Conservation (phyloP, 495 filamentous ascomycete species). For the Penicillium chermesinum region DNA sequence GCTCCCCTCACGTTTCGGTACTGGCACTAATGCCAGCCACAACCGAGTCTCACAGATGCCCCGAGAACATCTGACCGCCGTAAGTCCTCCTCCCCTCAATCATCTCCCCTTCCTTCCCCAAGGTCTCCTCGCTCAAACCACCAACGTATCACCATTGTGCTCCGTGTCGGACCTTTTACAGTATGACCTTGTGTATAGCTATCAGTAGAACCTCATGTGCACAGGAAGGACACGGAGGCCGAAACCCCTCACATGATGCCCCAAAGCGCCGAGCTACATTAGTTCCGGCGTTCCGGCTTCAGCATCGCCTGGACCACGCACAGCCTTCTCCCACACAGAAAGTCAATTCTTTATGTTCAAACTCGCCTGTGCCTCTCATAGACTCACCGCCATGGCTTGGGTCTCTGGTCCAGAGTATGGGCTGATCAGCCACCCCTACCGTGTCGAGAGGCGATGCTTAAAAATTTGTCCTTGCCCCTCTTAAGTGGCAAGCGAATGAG, state of each 20-base stretch:
- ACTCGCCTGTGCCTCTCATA: neutral
- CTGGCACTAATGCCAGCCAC: neutral
- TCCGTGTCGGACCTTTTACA: slow-evolving; percentile 9
- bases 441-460: neutral
- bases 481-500: slow-evolving; percentile 1
- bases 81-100: neutral
- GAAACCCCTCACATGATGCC: slow-evolving; percentile 12
- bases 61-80: neutral
- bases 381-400: neutral
- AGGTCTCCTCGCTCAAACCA: neutral
- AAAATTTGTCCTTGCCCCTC: neutral
- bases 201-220: slow-evolving; percentile 8
- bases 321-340: neutral
- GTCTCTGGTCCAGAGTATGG: neutral
- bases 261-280: neutral
- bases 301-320: neutral
- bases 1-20: neutral
- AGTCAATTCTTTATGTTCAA: neutral
- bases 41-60: neutral
- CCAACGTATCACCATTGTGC: slow-evolving; percentile 10
- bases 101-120: neutral
- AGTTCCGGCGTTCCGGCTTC: slow-evolving; percentile 20
- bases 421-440: slow-evolving; percentile 4
- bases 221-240: slow-evolving; percentile 5
- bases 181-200: slow-evolving; percentile 10